These are phyloP conservation scores for Daedaleopsis sinensis DNA, from an alignment of 768 basidiomycete species.

Conservation along the genomic window DNA sequence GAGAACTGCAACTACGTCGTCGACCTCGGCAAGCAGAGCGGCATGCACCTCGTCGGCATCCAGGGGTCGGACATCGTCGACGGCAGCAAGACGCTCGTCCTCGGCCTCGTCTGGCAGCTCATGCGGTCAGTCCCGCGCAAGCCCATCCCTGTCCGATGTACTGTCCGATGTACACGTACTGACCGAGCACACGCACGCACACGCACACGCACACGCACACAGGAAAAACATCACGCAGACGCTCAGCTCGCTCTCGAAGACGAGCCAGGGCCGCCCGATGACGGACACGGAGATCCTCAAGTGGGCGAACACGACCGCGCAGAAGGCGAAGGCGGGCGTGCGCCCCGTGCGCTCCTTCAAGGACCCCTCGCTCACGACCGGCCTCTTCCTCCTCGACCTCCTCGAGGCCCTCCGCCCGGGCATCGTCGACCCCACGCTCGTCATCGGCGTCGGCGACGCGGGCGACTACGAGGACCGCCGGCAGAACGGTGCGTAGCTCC, in stretches of 20 bases:
- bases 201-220: no score
- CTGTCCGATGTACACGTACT: no score
- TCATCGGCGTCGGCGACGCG: slow-evolving; percentile 59
- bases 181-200: no score
- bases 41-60: slow-evolving; percentile 95
- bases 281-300: slow-evolving; percentile 92
- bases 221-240: slow-evolving; percentile 92
- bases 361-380: slow-evolving; percentile 87
- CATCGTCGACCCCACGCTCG: slow-evolving; percentile 88
- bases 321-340: slow-evolving; percentile 61
- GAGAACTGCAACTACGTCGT: slow-evolving; percentile 98
- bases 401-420: slow-evolving; percentile 91
- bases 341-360: slow-evolving; percentile 89
- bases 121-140: slow-evolving; percentile 66
- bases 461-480: slow-evolving; percentile 86
- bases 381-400: slow-evolving; percentile 90
- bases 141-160: neutral
- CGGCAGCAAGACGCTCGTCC: slow-evolving; percentile 86
- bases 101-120: slow-evolving; percentile 97
- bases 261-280: slow-evolving; percentile 76
- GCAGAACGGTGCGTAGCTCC: slow-evolving; percentile 79
- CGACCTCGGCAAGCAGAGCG: slow-evolving; percentile 89
- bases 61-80: slow-evolving; percentile 98
- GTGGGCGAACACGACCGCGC: slow-evolving; percentile 93
- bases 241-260: slow-evolving; percentile 70